A percentile compares a stretch with the other conserved stretches of the same genome.
These are phyloP conservation scores for Pyrenophora teres DNA, from an alignment of 2,329 filamentous ascomycete species.

Conservation along the genomic window DNA sequence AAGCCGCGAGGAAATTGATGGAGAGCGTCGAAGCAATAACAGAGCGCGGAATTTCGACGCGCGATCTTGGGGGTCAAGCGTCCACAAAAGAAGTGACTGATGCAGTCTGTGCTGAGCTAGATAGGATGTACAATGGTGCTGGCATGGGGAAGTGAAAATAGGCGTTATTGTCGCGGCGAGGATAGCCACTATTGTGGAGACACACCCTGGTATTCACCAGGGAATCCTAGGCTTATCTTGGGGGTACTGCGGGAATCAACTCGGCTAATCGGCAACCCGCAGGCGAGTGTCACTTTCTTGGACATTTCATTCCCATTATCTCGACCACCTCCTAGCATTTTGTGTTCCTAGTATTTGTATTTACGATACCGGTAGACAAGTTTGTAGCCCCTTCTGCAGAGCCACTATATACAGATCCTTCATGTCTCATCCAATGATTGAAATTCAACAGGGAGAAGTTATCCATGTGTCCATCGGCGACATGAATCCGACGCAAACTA, in stretches of 20 bases:
- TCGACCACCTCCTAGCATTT: too few species aligned
- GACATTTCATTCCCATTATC: too few species aligned
- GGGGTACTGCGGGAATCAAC: neutral
- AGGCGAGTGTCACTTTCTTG: too few species aligned
- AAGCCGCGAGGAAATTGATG: constrained; percentile 57
- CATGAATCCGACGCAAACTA: constrained; percentile 5
- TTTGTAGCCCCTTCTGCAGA: neutral
- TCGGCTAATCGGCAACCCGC: neutral
- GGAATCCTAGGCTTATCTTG: too few species aligned
- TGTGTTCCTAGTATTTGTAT: too few species aligned
- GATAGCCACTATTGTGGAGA: neutral
- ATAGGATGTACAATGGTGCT: constrained; percentile 19
- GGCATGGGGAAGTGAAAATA: neutral
- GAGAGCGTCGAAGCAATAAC: constrained; percentile 60
- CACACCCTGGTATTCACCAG: neutral
- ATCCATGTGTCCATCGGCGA: neutral
- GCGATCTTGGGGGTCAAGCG: constrained; percentile 58
- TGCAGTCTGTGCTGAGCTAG: constrained; percentile 49
- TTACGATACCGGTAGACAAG: neutral
- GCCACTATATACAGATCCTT: neutral
- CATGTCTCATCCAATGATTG: neutral
- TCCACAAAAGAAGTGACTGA: constrained; percentile 51
- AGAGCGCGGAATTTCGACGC: constrained; percentile 57
- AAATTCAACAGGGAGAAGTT: neutral
- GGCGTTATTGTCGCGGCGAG: neutral